These are phyloP conservation scores for Dendryphion nanum DNA, from an alignment of 2,329 filamentous ascomycete species.

Conservation along the genomic window DNA sequence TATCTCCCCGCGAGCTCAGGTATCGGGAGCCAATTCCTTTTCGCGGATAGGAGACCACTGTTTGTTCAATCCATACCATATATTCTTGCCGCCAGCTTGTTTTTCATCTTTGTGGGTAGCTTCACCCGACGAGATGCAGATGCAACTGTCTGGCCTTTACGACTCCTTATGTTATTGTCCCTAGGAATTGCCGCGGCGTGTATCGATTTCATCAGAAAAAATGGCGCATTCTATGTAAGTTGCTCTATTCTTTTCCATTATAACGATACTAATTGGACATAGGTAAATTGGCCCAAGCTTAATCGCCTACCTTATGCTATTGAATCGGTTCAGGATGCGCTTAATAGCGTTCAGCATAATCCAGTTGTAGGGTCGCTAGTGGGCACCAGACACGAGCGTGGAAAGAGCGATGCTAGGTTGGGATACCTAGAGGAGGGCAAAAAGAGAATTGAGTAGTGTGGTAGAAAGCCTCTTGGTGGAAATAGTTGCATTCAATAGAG, in stretches of 20 bases:
- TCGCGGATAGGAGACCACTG: conserved; percentile 80
- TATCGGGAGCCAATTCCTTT: conserved; percentile 70
- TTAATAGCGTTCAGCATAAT: conserved; percentile 79
- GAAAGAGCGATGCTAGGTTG: conserved; percentile 77
- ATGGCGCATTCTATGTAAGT: conserved; percentile 94
- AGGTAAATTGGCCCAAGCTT: conserved; percentile 98
- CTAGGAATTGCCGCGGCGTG: conserved; percentile 68
- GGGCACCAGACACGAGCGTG: conserved; percentile 67
- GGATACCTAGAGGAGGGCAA: conserved; percentile 93
- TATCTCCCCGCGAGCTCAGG: conserved; percentile 74
- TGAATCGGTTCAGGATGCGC: conserved; percentile 86
- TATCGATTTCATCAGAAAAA: conserved; percentile 72
- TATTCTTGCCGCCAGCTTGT: conserved; percentile 78
- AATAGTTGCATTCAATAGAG: background rate
- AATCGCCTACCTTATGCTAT: conserved; percentile 83
- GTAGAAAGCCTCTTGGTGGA: too few species aligned
- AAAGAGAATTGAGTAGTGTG: conserved; percentile 81
- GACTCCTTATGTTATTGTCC: conserved; percentile 81
- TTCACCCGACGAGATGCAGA: conserved; percentile 72
- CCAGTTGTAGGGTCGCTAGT: conserved; percentile 76
- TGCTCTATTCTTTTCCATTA: background rate
- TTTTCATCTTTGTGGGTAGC: conserved; percentile 74
- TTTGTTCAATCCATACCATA: conserved; percentile 94
- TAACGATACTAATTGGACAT: background rate
- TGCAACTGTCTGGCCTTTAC: conserved; percentile 74